Base-by-base conservation (phyloP, 441 rosid species). In the Populus hybrid region DNA sequence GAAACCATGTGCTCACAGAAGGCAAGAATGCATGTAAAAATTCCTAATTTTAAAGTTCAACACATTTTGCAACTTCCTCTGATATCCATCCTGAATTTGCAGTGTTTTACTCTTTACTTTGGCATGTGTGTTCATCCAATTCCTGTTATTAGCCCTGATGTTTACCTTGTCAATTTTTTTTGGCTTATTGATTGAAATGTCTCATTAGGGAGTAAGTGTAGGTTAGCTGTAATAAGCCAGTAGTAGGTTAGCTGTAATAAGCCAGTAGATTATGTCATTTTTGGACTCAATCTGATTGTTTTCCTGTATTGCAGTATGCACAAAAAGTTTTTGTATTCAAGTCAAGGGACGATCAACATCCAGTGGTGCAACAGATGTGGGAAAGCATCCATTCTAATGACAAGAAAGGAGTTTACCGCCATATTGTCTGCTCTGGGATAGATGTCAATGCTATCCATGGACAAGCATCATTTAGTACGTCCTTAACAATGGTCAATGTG, bases 381-480 rank as follows among this genome's bases (percentile, higher is more conserved):
- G 95, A 91, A 74, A 90, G 89, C 80, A 94, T 94, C 61, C 84
- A 84, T 35, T 85, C 87, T 64, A 94, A 94, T 79, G 97, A 94
- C 89, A 92, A 86, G 85, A 94, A 92, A 84, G 88, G 91, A 79
- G 91, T 92, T 68, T 96, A 96, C 85, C 94, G 89, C 64, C 91
- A 87, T 80, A 91, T 94, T 78, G 89, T 96, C 83, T 88, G 91
- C 86, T 88, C 91, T 21, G 91, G 87, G 79, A 79, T 86, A 69
- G 91, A 93, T 86, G 86, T 94, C 79, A 92, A 92, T 87, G 78
- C 90, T 38, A 78, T 87, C 64, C 86, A 85, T 67, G 92, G 92
- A 82, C 92, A 88, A 88, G 89, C 91, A 78, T 76, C 90, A 45
- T 84, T 81, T 79, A 80, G 89, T 79, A 91, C 83, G 64, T 80